Conservation (phyloP, 2,329 filamentous ascomycete species). For the Cephalotrichum gorgonifer region DNA sequence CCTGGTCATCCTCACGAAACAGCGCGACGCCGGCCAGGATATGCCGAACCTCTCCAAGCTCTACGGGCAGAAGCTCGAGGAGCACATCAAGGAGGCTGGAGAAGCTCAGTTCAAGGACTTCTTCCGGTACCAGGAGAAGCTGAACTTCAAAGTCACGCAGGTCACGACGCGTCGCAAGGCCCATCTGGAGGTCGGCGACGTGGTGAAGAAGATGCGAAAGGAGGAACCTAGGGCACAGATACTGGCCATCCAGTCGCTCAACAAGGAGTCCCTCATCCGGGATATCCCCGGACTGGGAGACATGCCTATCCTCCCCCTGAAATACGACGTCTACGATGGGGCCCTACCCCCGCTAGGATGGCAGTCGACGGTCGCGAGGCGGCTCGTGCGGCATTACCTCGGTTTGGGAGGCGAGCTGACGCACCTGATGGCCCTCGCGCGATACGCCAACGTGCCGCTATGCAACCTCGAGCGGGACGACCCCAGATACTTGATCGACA, state of each 20-base stretch:
- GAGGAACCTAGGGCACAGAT: constrained; percentile 74
- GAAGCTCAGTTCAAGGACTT: constrained; percentile 60
- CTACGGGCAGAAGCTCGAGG: constrained; percentile 66
- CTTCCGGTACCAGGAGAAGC: constrained; percentile 76
- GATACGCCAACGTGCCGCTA: constrained; percentile 87
- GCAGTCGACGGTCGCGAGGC: constrained; percentile 80
- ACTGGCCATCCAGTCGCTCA: constrained; percentile 84
- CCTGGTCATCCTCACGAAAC: constrained; percentile 78
- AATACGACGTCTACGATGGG: constrained; percentile 74
- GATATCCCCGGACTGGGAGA: constrained; percentile 78
- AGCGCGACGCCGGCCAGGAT: constrained; percentile 65
- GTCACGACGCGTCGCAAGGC: constrained; percentile 86
- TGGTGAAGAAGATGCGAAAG: constrained; percentile 81
- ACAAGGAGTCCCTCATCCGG: constrained; percentile 68
- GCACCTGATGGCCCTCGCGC: constrained; percentile 76
- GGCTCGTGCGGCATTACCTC: constrained; percentile 81
- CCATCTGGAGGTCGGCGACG: constrained; percentile 75
- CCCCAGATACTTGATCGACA: constrained; percentile 87
- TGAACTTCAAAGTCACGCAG: constrained; percentile 78
- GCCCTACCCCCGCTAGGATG: constrained; percentile 85
- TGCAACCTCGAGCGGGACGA: constrained; percentile 95
- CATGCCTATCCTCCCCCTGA: constrained; percentile 72
- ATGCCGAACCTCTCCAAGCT: constrained; percentile 85
- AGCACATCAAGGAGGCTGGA: constrained; percentile 53
- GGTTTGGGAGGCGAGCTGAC: constrained; percentile 87